Base-by-base conservation (phyloP, 208 protist genomes). In the Leishmania tropica region DNA sequence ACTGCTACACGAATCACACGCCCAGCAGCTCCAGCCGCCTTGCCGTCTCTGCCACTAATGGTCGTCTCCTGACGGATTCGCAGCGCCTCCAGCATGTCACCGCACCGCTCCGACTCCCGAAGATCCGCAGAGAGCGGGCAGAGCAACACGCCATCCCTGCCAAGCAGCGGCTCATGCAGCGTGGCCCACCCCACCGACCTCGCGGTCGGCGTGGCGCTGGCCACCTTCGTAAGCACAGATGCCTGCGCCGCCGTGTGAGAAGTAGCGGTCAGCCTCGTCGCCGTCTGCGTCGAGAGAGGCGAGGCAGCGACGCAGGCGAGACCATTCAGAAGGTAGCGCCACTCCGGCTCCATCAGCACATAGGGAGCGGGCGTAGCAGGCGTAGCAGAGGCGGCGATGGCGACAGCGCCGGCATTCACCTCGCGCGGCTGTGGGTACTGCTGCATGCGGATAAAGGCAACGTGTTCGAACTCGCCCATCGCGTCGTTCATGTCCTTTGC, bases 361-460 rank as follows among this genome's bases (percentile, higher is more conserved):
- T 42, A 15, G 19, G 64, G 28, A n/a, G 60, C 28, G 24, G 53
- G 10, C 31, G 78, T 17, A 24, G 62, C 15, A 65, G 60, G 28
- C 62, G 54, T 35, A 54, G 60, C 54, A 31, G 79, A 48, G 37
- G 71, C 53, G 75, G 24, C 2, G 42, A 56, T 28, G 37, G 19
- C 56, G 68, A 79, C 80, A 35, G 80, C 71, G 48, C 70, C 51
- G n/a, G 53, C 70, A n/a, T 60, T 64, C 47, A 21, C 73, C 6
- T 73, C 76, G 40, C 17, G 51, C 56, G 37, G n/a, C 80, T 48
- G 75, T n/a, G 48, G 56, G 47, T 73, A 65, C 40, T 72, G 83
- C 56, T 81, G 58, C 45, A 94, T 54, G 8, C 92, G 90, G 42
- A 95, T 83, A 75, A 93, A 93, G 40, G 90, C 92, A 54, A 95